Base-by-base conservation (phyloP, 331 rosid genomes). In the Quercus tomentella region DNA sequence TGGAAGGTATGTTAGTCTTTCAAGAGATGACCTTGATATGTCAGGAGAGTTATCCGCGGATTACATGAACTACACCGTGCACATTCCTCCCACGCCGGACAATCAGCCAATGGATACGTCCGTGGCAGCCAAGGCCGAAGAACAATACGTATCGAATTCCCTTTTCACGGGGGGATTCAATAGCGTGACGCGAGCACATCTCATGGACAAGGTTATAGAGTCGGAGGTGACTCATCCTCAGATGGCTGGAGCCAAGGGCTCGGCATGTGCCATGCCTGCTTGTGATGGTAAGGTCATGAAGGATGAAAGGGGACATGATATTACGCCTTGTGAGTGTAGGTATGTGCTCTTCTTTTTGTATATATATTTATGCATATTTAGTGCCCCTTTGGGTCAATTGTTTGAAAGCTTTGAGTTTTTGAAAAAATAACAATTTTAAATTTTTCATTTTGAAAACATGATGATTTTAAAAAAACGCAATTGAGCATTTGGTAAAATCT, bases 201-300 rank as follows among this genome's bases (percentile, higher is more conserved):
- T 67, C 28, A 67, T 67, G 97, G 98, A 94, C 72, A 94, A 91
- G 85, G 98, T 92, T 5, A 94, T 94, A 4, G 97, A 94, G 69
- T 91, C 98, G 1, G 95, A 92, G 78, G 98, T 94, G 0, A 86
- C 72, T 49, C 97, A 94, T 81, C 97, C 98, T 55, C 98, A 94
- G 61, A 94, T 94, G 97, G 98, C 98, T 0, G 98, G 98, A 7
- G 84, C 98, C 65, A 94, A 88, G 79, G 98, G 97, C 18, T 94
- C 98, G 31, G 79, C 95, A 0, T 94, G 97, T 75, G 75, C 89
- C 2, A 86, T 94, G 83, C 88, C 82, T 28, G 86, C 91, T 69
- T 94, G 98, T 77, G 93, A 92, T 84, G 95, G 95, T 45, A 94
- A 91, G 76, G 91, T 91, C 74, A 91, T 94, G 98, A 94, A 86